phyloP scores from a whole-genome alignment of 2,329 filamentous ascomycete genomes.

The Zalaria obscura region DNA sequence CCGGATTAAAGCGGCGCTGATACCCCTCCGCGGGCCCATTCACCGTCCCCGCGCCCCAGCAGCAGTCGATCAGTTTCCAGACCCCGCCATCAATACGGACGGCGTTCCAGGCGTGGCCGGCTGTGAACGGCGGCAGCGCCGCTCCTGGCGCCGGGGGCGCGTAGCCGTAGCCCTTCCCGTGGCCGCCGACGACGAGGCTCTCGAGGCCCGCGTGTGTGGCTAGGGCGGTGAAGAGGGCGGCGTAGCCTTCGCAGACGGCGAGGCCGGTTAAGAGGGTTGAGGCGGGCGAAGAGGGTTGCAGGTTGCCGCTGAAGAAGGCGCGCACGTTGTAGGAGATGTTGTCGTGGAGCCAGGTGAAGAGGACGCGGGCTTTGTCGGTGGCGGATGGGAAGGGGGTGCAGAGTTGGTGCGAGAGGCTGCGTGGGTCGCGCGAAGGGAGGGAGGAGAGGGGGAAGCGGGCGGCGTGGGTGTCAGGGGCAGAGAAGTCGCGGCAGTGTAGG shows the following conservation, averaged over 20 bases:
- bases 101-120: conserved; percentile 17
- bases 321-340: conserved; percentile 77
- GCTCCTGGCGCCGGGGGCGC: conserved; percentile 47
- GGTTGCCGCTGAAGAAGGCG: conserved; percentile 58
- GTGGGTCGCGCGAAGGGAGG: conserved; percentile 53
- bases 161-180: conserved; percentile 79
- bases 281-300: conserved; percentile 54
- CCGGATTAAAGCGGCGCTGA: conserved; percentile 51
- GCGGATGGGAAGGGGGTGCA: conserved; percentile 71
- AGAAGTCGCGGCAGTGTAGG: conserved; percentile 78
- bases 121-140: conserved; percentile 44
- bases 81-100: conserved; percentile 62
- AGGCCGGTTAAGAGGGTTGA: conserved; percentile 62
- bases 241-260: conserved; percentile 88
- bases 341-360: conserved; percentile 93
- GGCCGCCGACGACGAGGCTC: conserved; percentile 57
- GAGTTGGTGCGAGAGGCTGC: conserved; percentile 63
- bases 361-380: conserved; percentile 82
- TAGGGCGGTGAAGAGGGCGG: conserved; percentile 64
- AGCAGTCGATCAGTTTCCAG: conserved; percentile 86
- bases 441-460: conserved; percentile 59
- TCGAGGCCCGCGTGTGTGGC: conserved; percentile 69
- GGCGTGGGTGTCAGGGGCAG: conserved; percentile 63
- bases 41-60: conserved; percentile 79
- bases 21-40: conserved; percentile 42